Conservation (phyloP, 257 asterid genomes). For the Lycium ferocissimum region DNA sequence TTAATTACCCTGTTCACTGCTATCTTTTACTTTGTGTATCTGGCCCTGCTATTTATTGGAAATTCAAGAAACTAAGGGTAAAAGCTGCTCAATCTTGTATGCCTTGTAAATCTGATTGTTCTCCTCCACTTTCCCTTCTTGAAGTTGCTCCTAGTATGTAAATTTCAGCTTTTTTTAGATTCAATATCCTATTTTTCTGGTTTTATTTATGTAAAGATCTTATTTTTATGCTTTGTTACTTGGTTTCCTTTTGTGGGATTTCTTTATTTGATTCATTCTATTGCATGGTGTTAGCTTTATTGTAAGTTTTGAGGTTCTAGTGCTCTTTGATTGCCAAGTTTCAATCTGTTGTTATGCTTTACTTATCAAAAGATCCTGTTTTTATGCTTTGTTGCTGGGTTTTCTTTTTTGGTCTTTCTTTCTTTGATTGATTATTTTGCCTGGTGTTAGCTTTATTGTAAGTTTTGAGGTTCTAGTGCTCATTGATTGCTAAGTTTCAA, state of each 20-base stretch:
- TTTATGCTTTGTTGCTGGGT: too few species aligned
- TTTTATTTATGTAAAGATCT: neutral
- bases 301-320: too few species aligned
- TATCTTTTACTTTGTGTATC: slow-evolving; percentile 67
- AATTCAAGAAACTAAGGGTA: slow-evolving; percentile 73
- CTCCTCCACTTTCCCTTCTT: slow-evolving; percentile 86
- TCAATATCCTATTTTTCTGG: slow-evolving; percentile 28
- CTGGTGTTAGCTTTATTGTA: neutral
- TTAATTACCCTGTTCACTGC: neutral
- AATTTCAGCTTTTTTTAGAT: too few species aligned
- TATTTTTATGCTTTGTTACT: neutral
- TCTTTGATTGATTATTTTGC: too few species aligned
- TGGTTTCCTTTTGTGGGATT: neutral
- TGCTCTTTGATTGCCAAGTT: neutral
- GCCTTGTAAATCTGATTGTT: slow-evolving; percentile 84
- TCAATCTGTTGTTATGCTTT: too few species aligned
- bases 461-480: too few species aligned
- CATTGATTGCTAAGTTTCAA: too few species aligned
- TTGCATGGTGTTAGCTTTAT: neutral
- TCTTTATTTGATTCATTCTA: neutral
- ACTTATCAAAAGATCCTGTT: too few species aligned
- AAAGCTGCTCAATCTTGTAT: slow-evolving; percentile 65
- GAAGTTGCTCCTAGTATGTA: slow-evolving; percentile 89
- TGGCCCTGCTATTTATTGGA: slow-evolving; percentile 94
- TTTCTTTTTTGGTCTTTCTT: too few species aligned